Conservation (phyloP, 2,329 filamentous ascomycete species). For the Xylaria sp. region DNA sequence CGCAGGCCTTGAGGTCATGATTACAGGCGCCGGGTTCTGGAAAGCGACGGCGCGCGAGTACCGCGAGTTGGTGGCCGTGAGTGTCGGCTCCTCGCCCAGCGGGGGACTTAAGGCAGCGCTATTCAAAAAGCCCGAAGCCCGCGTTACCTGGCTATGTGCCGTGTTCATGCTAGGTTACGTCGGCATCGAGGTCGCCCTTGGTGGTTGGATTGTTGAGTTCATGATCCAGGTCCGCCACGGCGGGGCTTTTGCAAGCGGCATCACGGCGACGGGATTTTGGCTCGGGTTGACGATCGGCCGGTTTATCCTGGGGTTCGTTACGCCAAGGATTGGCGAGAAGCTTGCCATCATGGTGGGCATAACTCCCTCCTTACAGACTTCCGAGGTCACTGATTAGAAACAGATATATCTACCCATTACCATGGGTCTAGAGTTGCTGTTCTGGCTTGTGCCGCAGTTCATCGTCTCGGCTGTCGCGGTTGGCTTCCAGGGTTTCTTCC, state of each 20-base stretch:
- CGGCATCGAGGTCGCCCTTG: conserved; percentile 68
- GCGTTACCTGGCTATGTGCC: conserved; percentile 64
- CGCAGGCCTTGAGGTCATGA: conserved; percentile 49
- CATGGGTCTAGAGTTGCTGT: conserved; percentile 63
- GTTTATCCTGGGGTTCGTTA: conserved; percentile 67
- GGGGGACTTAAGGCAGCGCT: conserved; percentile 37
- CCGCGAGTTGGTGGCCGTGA: conserved; percentile 35
- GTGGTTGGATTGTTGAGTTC: conserved; percentile 80
- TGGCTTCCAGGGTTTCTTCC: conserved; percentile 68
- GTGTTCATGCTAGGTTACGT: conserved; percentile 72
- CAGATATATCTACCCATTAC: conserved; percentile 59
- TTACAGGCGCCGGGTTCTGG: conserved; percentile 53
- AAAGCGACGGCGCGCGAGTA: conserved; percentile 50
- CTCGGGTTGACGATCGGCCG: conserved; percentile 69
- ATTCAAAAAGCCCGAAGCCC: conserved; percentile 38
- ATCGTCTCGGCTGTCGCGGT: conserved; percentile 69
- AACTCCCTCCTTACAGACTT: neutral
- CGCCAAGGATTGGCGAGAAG: conserved; percentile 65
- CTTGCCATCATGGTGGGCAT: conserved; percentile 44
- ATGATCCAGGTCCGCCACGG: conserved; percentile 73
- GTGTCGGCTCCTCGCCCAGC: conserved; percentile 24
- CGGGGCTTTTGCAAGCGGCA: conserved; percentile 61
- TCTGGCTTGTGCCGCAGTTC: conserved; percentile 78
- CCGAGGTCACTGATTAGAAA: neutral
- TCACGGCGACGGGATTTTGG: conserved; percentile 78